Evolutionary conservation across 371 early-diverging fungal species (phyloP).

Genomic region (Mucor piriformis): DNA sequence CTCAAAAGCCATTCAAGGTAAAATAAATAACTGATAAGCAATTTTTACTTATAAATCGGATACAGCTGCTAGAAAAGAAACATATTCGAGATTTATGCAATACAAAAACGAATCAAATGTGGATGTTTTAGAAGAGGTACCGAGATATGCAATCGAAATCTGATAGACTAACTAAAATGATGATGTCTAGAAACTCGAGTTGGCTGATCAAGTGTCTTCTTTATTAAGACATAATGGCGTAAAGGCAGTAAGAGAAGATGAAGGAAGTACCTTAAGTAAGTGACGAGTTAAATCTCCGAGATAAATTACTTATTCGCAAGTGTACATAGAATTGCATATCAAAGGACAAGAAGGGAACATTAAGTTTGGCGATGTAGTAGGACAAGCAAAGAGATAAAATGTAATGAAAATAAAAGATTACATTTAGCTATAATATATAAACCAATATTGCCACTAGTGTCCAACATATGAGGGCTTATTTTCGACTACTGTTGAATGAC

Average conservation of each 20-base stretch:
- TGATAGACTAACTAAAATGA: not conserved
- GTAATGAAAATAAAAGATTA: not conserved
- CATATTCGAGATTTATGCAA: conserved; percentile 23
- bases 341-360: conserved; percentile 13
- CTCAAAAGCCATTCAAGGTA: conserved; percentile 20
- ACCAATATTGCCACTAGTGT: not conserved
- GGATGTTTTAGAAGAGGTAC: conserved; percentile 19
- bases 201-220: conserved; percentile 17
- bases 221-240: conserved; percentile 16
- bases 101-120: conserved; percentile 16
- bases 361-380: conserved; percentile 11
- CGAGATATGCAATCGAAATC: too few relatives aligned
- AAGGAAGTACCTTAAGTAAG: conserved; percentile 10
- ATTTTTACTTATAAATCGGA: not conserved
- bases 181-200: conserved; percentile 8
- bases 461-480: conserved; percentile 20
- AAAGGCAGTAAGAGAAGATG: conserved; percentile 9
- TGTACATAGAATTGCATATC: conserved; percentile 3
- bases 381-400: not conserved
- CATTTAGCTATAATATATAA: not conserved
- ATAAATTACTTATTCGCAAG: not conserved
- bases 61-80: conserved; percentile 21
- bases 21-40: not conserved
- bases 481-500: conserved; percentile 8
- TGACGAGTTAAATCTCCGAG: not conserved